Evolutionary conservation across 1,139 yeast species (phyloP), one percentile per base, ranked within the genome.

Genomic region (Pichia terricola): DNA sequence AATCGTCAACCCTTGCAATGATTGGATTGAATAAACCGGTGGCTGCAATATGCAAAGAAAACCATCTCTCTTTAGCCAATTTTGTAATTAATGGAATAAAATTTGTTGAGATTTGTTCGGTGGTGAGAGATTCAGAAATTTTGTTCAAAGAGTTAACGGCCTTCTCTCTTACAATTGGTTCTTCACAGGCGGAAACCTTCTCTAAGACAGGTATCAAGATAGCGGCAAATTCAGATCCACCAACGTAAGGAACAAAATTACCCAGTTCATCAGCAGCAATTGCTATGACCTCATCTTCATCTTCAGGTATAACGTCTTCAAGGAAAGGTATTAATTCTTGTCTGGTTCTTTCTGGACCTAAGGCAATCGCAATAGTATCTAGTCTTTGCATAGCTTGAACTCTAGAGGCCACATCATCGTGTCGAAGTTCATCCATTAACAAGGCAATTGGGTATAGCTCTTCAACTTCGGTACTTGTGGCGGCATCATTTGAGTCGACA

Each of bases 271-370:
- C 85, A 3, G 97, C 97, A 53, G 94, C 73, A 25, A 88, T 94
- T 1, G 96, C 87, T 64, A 91, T 81, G 7, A 94, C 96, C 65
- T 94, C 99, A 63, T 94, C 99, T 65, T 94, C 98, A 62, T 94
- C 99, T 58, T 91, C 99, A 55, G 91, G 96, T 9, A 96, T 89
- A 38, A 88, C 97, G 40, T 65, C 78, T 50, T 77, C 81, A 52
- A 94, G 73, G 61, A 91, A 91, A 34, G 97, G 97, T 48, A 94
- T 72, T 59, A 94, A 73, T 64, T 94, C 98, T 42, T 75, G 73
- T 49, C 95, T 74, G 22, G 97, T 86, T 60, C 98, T 76, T 61
- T 87, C 95, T 7, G 94, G 94, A 8, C 98, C 98, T 50, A 94
- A 70, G 2, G 98, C 98, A 50, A 88, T 70, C 40, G 97, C 96